Evolutionary conservation across 495 filamentous ascomycete species (phyloP), one percentile per base, ranked within the genome.

Genomic region (Xanthoparmelia taractica): DNA sequence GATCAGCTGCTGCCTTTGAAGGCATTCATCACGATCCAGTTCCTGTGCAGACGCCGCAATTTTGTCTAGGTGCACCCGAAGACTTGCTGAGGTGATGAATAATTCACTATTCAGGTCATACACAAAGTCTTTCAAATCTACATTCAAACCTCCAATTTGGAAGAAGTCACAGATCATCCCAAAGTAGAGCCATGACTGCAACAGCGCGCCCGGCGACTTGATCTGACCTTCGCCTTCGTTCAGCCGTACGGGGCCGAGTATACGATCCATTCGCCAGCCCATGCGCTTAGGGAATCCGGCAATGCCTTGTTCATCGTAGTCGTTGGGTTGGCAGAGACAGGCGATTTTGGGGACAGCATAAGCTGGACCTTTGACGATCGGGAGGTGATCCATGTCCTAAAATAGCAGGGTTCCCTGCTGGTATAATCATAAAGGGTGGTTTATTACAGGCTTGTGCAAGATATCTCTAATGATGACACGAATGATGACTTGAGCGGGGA

Each of bases 141-240:
- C 27, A 18, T 55, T 34, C 33, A 55, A 29, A 25, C 33, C 23
- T 29, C 52, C 52, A 34, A 55, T 55, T 18, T 55, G 13, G 52
- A 55, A 55, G 33, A 55, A 27, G 33, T 55, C 52, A 29, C 33
- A 12, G 11, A 55, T 31, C n/a, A 34, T 20, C 33, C 52, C 52
- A 31, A 55, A 55, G 23, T 55, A 55, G 52, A 55, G 25, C 52
- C 52, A 55, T 31, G 33, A 18, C 52, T 55, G 52, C 25, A 55
- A 31, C 52, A 55, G 25, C 27, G 52, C 52, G 25, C 27, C 52
- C 5, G 52, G 52, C 27, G 52, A 55, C 27, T 55, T n/a, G 52
- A 55, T 55, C 27, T 29, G 33, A 55, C 52, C n/a, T 55, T 29
- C 33, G 52, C 20, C 11, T 29, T 34, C 33, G n/a, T 55, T 34